Conservation (phyloP, 176 grass and related monocot species). For the Aechmea fasciata region DNA sequence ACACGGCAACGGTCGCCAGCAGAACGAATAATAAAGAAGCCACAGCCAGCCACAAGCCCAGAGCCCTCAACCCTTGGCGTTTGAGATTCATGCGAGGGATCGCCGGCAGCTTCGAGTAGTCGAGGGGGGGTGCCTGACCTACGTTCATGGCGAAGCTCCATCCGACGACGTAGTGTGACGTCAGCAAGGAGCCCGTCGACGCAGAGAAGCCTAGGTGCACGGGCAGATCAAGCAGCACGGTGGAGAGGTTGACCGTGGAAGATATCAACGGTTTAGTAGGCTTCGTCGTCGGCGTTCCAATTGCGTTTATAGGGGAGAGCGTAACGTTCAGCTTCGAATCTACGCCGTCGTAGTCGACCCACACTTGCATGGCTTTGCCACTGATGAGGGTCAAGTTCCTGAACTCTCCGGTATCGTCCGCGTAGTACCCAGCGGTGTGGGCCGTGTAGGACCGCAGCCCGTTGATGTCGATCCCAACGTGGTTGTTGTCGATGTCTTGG, state of each 20-base stretch:
- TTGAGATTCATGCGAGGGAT: slow-evolving; percentile 4
- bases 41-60: slow-evolving; percentile 4
- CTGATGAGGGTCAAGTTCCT: neutral
- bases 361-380: slow-evolving; percentile 5
- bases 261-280: slow-evolving; percentile 11
- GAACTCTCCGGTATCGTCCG: slow-evolving; percentile 7
- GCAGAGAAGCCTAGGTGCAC: slow-evolving; percentile 21
- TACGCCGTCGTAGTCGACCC: slow-evolving; percentile 20
- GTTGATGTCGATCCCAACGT: slow-evolving; percentile 25
- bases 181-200: neutral
- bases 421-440: slow-evolving; percentile 10
- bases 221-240: neutral
- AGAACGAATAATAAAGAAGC: slow-evolving; percentile 1
- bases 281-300: neutral
- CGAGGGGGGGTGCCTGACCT: neutral
- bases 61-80: neutral
- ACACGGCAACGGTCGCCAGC: neutral
- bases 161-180: slow-evolving; percentile 22
- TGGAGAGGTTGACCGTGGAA: slow-evolving; percentile 15
- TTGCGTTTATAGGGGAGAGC: slow-evolving; percentile 10
- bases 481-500: slow-evolving; percentile 31
- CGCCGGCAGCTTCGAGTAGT: slow-evolving; percentile 14
- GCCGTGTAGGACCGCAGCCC: neutral
- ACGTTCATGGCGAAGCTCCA: slow-evolving; percentile 28
- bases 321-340: slow-evolving; percentile 18